Evolutionary conservation across 2,329 filamentous ascomycete genomes (phyloP), one percentile per base, ranked within the genome.

Genomic region (Scytalidium sp.): DNA sequence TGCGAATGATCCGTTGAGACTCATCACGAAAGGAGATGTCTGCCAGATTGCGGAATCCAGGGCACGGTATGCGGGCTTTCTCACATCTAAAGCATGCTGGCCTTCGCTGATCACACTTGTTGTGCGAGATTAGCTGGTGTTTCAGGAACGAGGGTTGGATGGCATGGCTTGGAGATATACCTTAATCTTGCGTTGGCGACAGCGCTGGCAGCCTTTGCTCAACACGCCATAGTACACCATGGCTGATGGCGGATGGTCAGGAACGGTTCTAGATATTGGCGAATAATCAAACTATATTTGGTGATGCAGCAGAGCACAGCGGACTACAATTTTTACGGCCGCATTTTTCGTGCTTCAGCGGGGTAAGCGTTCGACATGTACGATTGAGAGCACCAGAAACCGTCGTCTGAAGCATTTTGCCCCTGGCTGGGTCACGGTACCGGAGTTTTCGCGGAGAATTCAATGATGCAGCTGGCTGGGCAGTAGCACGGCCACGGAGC

Each of bases 151-250:
- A n/a, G n/a, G n/a, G n/a, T n/a, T n/a, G n/a, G n/a, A n/a, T n/a
- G n/a, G n/a, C n/a, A n/a, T n/a, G n/a, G n/a, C n/a, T n/a, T 17
- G 27, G 4, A 11, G 13, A 49, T 50, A 25, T 58, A 45, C 60
- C 57, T 60, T 61, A 45, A 64, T 47, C 40, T 63, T 64, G 9
- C 58, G 60, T 43, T 54, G 50, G 19, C 60, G 62, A 47, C 60
- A 63, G 19, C 57, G 56, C 43, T 64, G 51, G 39, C 62, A 63
- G 23, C 62, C 60, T 53, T 58, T 59, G 43, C 59, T 61, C 21
- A 58, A 41, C 6, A 21, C 45, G 10, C 59, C 59, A 45, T 59
- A 53, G 22, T 59, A 62, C 19, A 51, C 59, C 59, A 62, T 62
- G 1, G 17, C n/a, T 29, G 19, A 27, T 13, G 44, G 49, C 43